These are phyloP conservation scores for Diaporthe sp. DNA, from an alignment of 2,329 filamentous ascomycete species.

Conservation along the genomic window DNA sequence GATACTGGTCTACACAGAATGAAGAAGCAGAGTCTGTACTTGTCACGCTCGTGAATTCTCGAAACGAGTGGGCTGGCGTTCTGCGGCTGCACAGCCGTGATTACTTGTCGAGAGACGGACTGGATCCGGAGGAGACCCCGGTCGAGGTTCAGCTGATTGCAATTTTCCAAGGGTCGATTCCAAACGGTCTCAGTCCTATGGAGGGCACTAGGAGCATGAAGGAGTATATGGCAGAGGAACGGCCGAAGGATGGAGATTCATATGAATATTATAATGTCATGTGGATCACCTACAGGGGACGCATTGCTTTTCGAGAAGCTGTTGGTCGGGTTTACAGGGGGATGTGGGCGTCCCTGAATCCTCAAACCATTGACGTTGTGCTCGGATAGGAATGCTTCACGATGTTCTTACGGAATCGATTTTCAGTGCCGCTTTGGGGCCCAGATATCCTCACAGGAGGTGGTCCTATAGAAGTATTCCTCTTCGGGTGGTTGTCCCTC, in stretches of 20 bases:
- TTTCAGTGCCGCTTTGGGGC: neutral
- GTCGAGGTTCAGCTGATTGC: neutral
- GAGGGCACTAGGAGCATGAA: neutral
- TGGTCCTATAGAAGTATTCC: too few relatives aligned
- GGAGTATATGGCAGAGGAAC: neutral
- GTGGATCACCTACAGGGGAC: neutral
- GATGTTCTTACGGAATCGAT: neutral
- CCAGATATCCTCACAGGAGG: too few relatives aligned
- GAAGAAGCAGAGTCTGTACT: neutral
- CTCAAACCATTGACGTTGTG: neutral
- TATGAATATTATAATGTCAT: slow-evolving; percentile 18
- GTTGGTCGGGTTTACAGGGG: slow-evolving; percentile 24
- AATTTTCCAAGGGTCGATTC: neutral
- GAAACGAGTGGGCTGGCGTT: slow-evolving; percentile 2
- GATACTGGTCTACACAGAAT: neutral
- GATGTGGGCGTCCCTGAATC: slow-evolving; percentile 12
- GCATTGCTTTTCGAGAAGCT: slow-evolving; percentile 14
- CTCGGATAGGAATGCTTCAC: neutral
- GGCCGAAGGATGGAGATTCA: neutral
- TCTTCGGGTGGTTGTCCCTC: too few relatives aligned
- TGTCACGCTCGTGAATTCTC: neutral
- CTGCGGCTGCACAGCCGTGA: neutral
- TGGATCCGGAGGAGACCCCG: neutral
- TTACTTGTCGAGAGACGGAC: neutral
- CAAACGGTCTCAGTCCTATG: neutral